Evolutionary conservation across 805 yeast genomes (phyloP).

Genomic region (Komagataella ulmi): DNA sequence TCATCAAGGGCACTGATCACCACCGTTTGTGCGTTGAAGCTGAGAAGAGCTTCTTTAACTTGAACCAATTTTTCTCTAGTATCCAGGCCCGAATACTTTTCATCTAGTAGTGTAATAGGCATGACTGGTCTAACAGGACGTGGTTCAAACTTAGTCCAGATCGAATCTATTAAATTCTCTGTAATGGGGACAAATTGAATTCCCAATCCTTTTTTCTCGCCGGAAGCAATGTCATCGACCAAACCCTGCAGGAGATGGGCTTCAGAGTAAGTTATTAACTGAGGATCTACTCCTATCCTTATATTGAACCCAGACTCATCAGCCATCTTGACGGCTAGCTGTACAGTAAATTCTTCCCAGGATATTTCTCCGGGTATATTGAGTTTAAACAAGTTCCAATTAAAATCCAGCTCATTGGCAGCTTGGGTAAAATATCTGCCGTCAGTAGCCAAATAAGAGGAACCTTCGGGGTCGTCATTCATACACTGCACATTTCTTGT

Average conservation of each 20-base stretch:
- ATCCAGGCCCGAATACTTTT: constrained; percentile 52
- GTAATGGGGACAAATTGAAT: constrained; percentile 29
- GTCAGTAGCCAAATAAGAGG: constrained; percentile 44
- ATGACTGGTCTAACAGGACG: constrained; percentile 43
- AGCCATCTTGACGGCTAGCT: constrained; percentile 34
- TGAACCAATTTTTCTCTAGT: constrained; percentile 42
- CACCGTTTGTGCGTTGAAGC: constrained; percentile 14
- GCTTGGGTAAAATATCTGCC: constrained; percentile 53
- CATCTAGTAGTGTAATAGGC: constrained; percentile 35
- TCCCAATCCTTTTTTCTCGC: constrained; percentile 15
- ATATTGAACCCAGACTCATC: constrained; percentile 26
- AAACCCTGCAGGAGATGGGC: constrained; percentile 18
- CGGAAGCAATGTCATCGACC: constrained; percentile 13
- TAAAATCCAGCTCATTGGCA: constrained; percentile 40
- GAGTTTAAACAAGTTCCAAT: constrained; percentile 43
- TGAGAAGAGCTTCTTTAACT: constrained; percentile 22
- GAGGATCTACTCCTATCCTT: constrained; percentile 34
- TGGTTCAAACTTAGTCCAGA: constrained; percentile 44
- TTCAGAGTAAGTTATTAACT: constrained; percentile 24
- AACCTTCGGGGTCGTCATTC: constrained; percentile 40
- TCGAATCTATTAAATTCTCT: constrained; percentile 33
- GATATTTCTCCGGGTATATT: constrained; percentile 34
- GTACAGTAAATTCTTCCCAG: constrained; percentile 48
- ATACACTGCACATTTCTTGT: constrained; percentile 38
- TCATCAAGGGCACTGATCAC: constrained; percentile 31